Conservation (phyloP, 306 rosid genomes). For the Vigna unguiculata region DNA sequence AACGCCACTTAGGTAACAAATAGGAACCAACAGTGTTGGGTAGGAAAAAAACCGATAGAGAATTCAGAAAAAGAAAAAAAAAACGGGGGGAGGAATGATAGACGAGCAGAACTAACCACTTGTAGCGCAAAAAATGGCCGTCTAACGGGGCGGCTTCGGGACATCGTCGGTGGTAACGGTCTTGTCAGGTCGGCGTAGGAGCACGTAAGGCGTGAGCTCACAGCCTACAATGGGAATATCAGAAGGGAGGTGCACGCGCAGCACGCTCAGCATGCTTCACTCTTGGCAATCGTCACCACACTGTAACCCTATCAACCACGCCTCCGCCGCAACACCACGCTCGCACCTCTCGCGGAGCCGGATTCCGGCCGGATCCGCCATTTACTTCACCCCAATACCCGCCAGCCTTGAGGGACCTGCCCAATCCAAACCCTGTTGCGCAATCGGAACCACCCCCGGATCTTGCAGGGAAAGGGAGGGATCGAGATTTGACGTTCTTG, state of each 20-base stretch:
- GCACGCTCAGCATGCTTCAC: conserved; percentile 99
- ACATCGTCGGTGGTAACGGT: conserved; percentile 78
- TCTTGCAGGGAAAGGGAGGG: conserved; percentile 10
- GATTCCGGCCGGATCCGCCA: conserved; percentile 96
- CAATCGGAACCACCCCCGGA: conserved; percentile 51
- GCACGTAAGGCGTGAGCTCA: conserved; percentile 98
- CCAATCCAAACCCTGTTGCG: conserved; percentile 45
- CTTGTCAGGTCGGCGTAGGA: conserved; percentile 86
- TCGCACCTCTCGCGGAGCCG: conserved; percentile 50
- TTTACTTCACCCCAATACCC: conserved; percentile 62
- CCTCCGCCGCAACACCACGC: conserved; percentile 35
- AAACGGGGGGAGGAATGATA: not conserved
- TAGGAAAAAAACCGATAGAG: too few relatives aligned
- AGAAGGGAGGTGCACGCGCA: conserved; percentile 96
- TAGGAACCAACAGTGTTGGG: not conserved
- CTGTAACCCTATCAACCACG: conserved; percentile 50
- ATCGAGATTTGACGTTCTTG: conserved; percentile 45
- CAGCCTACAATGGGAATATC: conserved; percentile 99
- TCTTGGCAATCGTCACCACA: conserved; percentile 58
- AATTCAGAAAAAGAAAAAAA: not conserved
- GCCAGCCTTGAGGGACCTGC: conserved; percentile 76
- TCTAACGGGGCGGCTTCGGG: conserved; percentile 74
- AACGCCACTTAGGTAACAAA: not conserved
- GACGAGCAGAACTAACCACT: conserved; percentile 67
- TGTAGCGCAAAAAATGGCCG: conserved; percentile 87